Evolutionary conservation across 2,329 filamentous ascomycete genomes (phyloP), one percentile per base, ranked within the genome.

Genomic region (Cadophora sp.): DNA sequence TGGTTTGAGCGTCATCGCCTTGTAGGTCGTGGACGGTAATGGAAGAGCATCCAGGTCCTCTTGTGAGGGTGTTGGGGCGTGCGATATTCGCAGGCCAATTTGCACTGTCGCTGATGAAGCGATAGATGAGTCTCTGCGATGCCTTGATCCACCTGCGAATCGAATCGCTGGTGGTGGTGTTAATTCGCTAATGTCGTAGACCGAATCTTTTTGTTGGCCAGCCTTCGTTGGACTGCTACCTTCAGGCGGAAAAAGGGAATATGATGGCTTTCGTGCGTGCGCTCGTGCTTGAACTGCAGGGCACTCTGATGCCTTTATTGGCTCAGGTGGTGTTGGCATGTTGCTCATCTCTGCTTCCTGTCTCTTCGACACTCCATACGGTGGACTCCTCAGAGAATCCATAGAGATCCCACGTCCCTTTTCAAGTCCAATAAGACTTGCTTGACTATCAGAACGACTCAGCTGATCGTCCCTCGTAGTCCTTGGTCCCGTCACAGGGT

Each of bases 61-160:
- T 61, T 64, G 58, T 18, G 70, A 64, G 22, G 66, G 58, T 18
- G 76, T 59, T 66, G 77, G 68, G 62, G 76, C 39, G 85, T 82
- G 63, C 83, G 89, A 92, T 64, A 92, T 81, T 13, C 90, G 85
- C 18, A 92, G 81, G 1, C 89, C 90, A 61, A 92, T 92, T 74
- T 91, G 89, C 13, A 92, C 89, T 0, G 89, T 92, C 27, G 89
- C 89, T 11, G 86, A 86, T 53, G 89, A 91, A 18, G 82, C 82
- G 50, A 88, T 81, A 0, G 89, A 92, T 5, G 87, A 88, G 66
- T 87, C 82, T 53, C 89, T 83, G 20, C 81, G 80, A 62, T 77
- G 76, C 22, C 75, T 55, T 7, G 62, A 51, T 18, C 61, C 66
- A 14, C 68, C 66, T 48, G 56, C 22, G 47, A 65, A 72, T 45